phyloP scores from a whole-genome alignment of 2,329 filamentous ascomycete genomes.

The Cytospora piceicola region DNA sequence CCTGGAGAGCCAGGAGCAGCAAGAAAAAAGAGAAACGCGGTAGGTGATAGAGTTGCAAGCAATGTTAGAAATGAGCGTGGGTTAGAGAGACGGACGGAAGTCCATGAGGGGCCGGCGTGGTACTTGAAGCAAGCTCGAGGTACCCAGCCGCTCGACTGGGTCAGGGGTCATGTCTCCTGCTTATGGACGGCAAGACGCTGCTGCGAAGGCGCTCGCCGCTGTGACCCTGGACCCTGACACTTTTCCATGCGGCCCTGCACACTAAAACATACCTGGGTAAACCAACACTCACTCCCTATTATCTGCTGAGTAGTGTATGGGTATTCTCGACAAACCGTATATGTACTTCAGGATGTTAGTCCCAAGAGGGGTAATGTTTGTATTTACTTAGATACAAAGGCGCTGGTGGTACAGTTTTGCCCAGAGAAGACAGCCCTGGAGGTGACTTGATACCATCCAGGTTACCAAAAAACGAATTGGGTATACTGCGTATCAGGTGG shows the following conservation, averaged over 20 bases:
- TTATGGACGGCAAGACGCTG: background rate
- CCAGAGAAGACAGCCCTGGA: no score
- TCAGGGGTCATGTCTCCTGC: constrained; percentile 15
- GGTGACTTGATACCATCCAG: background rate
- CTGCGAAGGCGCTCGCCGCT: background rate
- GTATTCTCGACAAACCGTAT: background rate
- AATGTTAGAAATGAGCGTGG: constrained; percentile 45
- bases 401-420: background rate
- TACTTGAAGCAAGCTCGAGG: constrained; percentile 25
- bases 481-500: background rate
- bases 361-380: background rate
- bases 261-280: background rate
- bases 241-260: background rate
- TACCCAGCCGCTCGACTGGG: constrained; percentile 19
- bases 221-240: background rate
- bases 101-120: constrained; percentile 19
- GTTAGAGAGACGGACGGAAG: constrained; percentile 20
- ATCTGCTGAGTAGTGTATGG: background rate
- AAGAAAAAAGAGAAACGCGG: constrained; percentile 37
- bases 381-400: background rate
- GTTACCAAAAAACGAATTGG: background rate
- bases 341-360: background rate
- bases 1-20: constrained; percentile 53
- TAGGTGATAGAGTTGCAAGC: constrained; percentile 24
- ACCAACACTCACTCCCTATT: background rate